Evolutionary conservation across 2,329 filamentous ascomycete genomes (phyloP).

Genomic region (Didymellaceae sp.): DNA sequence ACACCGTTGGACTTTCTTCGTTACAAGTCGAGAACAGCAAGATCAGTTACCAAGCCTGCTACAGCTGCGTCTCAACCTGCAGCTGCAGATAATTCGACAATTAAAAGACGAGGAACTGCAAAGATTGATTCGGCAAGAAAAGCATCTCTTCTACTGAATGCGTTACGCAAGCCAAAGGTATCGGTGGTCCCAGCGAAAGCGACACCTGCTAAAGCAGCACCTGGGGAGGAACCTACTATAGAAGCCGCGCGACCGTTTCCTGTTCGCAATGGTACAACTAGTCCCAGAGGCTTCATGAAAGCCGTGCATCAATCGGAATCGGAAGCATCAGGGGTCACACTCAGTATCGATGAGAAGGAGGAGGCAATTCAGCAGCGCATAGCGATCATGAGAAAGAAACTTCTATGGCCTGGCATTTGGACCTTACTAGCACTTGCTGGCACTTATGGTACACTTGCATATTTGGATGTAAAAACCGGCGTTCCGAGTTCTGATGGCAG

Average conservation of each 20-base stretch:
- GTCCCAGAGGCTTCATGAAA: constrained; percentile 6
- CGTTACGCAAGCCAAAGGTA: neutral
- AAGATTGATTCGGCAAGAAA: constrained; percentile 4
- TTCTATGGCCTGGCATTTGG: constrained; percentile 24
- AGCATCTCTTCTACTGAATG: neutral
- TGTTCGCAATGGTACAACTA: neutral
- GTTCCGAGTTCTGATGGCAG: constrained; percentile 1
- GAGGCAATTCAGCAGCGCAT: constrained; percentile 12
- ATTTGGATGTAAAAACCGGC: constrained; percentile 15
- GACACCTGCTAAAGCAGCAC: neutral
- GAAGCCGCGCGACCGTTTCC: neutral
- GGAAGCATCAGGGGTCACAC: neutral
- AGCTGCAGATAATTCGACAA: neutral
- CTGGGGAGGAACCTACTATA: neutral
- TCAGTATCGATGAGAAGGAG: constrained; percentile 6
- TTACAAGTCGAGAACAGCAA: constrained; percentile 2
- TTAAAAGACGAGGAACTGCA: neutral
- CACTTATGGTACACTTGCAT: constrained; percentile 19
- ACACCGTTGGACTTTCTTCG: neutral
- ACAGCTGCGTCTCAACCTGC: neutral
- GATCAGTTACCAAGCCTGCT: neutral
- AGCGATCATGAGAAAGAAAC: constrained; percentile 6
- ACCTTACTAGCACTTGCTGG: constrained; percentile 16
- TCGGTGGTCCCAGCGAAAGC: neutral
- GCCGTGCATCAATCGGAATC: neutral